phyloP scores from a whole-genome alignment of 352 stramenopile genomes.

The Phytophthora hibernalis region DNA sequence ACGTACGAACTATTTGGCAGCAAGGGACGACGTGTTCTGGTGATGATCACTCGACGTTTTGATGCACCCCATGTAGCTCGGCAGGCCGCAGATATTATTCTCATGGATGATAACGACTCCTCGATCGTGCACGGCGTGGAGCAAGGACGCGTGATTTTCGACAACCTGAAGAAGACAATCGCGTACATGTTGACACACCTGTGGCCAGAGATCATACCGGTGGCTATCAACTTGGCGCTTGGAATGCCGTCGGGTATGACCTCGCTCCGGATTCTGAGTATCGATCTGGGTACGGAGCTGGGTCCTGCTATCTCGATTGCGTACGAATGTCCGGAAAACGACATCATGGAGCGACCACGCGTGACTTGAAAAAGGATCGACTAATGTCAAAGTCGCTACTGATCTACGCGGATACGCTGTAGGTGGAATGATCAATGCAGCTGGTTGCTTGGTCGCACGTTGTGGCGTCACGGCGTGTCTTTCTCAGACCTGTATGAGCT shows the following conservation, averaged over 20 bases:
- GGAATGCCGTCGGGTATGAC: constrained; percentile 82
- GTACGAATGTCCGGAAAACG: constrained; percentile 78
- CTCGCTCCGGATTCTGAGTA: constrained; percentile 90
- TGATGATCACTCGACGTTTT: constrained; percentile 50
- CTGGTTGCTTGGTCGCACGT: constrained; percentile 52
- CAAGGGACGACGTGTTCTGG: constrained; percentile 57
- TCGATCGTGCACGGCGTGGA: constrained; percentile 91
- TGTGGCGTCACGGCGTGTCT: constrained; percentile 48
- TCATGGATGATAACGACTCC: constrained; percentile 96
- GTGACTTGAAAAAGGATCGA: constrained; percentile 72
- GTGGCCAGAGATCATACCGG: constrained; percentile 77
- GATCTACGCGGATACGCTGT: constrained; percentile 85
- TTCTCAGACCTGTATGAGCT: constrained; percentile 49
- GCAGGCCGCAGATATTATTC: constrained; percentile 94
- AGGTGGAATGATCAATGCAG: constrained; percentile 82
- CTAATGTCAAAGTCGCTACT: constrained; percentile 87
- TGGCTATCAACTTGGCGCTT: constrained; percentile 82
- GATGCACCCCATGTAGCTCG: constrained; percentile 77
- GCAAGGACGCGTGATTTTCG: constrained; percentile 65
- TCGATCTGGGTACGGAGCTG: constrained; percentile 92
- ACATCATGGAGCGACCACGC: constrained; percentile 83
- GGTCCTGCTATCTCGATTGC: constrained; percentile 90
- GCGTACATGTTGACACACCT: constrained; percentile 91
- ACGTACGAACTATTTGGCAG: constrained; percentile 55
- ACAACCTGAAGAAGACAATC: constrained; percentile 95